phyloP scores from a whole-genome alignment of 345 rosid genomes.

The Excoecaria cochinchinensis region DNA sequence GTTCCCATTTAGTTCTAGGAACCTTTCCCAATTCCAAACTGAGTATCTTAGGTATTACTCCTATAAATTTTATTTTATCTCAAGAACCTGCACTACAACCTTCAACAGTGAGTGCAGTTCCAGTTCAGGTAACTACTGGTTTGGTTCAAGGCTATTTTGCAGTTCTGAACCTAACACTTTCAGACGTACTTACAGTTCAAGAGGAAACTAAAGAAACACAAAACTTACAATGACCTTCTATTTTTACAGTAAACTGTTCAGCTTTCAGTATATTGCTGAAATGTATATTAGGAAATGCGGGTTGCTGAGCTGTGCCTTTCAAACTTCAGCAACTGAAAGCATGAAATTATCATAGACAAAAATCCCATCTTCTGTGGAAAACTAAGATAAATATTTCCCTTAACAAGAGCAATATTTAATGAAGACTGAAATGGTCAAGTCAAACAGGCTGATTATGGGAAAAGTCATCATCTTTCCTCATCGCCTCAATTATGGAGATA shows the following conservation, averaged over 20 bases:
- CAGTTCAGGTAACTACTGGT: neutral
- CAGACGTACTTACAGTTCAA: neutral
- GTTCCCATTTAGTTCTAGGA: neutral
- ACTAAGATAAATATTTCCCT: neutral
- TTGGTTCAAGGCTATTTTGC: neutral
- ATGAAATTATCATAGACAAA: neutral
- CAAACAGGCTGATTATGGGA: neutral
- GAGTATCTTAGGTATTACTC: neutral
- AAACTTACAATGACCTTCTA: neutral
- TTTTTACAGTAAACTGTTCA: neutral
- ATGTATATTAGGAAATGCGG: too few relatives aligned
- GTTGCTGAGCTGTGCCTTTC: neutral
- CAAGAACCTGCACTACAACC: neutral
- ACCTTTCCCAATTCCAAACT: neutral
- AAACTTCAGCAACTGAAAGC: constrained; percentile 1
- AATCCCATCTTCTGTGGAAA: neutral
- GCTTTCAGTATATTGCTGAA: neutral
- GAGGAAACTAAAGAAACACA: neutral
- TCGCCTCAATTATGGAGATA: constrained; percentile 65
- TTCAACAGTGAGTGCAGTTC: neutral
- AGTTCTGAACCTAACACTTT: neutral
- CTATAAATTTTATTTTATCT: neutral
- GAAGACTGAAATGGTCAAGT: neutral
- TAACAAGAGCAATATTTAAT: neutral
- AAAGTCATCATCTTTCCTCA: constrained; percentile 26